Evolutionary conservation across 768 basidiomycete species (phyloP), one percentile per base, ranked within the genome.

Genomic region (Mrakia gelida): DNA sequence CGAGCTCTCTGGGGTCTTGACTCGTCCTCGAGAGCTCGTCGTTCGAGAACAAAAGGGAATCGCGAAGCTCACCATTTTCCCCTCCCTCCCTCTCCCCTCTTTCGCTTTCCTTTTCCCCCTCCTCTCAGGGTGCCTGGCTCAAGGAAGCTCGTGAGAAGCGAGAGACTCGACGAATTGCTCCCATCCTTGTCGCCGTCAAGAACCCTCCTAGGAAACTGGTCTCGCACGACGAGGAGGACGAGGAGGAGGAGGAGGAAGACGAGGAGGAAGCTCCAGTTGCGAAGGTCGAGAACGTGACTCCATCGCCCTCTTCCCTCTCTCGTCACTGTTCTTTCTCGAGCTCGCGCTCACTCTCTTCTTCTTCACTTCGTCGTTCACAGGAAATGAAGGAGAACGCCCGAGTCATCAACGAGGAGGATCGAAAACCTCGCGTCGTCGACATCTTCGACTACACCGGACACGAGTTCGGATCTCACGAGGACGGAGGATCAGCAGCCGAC

Each of bases 41-140:
- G 28, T 16, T 34, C 28, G 28, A 21, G 32, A 13, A 16, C 59
- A 10, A 10, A 10, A n/a, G 2, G n/a, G 10, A 30, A 63, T 11
- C 32, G 16, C 62, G 62, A 34, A 63, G 62, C 28, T 41, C 38
- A 34, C 9, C 28, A 21, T 21, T 41, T 21, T 38, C 18, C 18
- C 10, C 21, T 65, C 30, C 21, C 9, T 67, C 65, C 30, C 23
- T 13, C 23, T 10, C 30, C 9, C 28, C 63, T 15, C 63, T 45
- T 30, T 10, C 18, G 63, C 32, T 38, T 67, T 67, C 32, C 34
- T 65, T 38, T 67, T 67, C 32, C 34, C 2, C 59, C 8, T 62
- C 59, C 26, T 30, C 30, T 16, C 65, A 70, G 67, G 67, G 67
- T n/a, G 67, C 34, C 5, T 70, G 67, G 67, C 67, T 70, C 26